Evolutionary conservation across 2,329 filamentous ascomycete genomes (phyloP).

Genomic region (Ophioceras dolichostomum): DNA sequence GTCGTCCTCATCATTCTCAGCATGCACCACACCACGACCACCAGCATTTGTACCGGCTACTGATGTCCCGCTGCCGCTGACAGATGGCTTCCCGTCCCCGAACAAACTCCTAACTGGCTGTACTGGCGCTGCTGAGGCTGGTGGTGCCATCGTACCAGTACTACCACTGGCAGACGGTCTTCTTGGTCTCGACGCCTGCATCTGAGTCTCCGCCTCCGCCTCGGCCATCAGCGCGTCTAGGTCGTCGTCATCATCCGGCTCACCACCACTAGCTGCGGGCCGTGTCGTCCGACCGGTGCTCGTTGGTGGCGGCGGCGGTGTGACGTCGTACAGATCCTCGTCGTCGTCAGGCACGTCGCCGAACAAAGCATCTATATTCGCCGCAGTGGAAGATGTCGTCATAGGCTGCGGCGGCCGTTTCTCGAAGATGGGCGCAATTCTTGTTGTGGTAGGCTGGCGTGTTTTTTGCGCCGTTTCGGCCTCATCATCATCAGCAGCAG

Average conservation of each 20-base stretch:
- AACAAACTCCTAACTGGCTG: slow-evolving; percentile 19
- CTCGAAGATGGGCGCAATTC: slow-evolving; percentile 26
- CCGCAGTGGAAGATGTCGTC: no score
- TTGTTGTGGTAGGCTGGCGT: no score
- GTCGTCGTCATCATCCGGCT: slow-evolving; percentile 23
- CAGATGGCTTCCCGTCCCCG: slow-evolving; percentile 4
- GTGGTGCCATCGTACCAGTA: slow-evolving; percentile 6
- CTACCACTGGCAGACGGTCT: no score
- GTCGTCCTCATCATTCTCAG: slow-evolving; percentile 17
- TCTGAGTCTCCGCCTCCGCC: slow-evolving; percentile 18
- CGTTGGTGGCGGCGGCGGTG: slow-evolving; percentile 21
- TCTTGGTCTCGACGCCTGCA: slow-evolving; percentile 4
- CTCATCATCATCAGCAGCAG: slow-evolving; percentile 13
- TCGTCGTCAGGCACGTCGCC: slow-evolving; percentile 27
- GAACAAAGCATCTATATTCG: slow-evolving; percentile 24
- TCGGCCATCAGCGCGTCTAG: slow-evolving; percentile 41
- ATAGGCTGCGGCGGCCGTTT: no score
- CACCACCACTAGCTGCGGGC: slow-evolving; percentile 3
- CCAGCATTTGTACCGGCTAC: no score
- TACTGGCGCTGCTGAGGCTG: slow-evolving; percentile 9
- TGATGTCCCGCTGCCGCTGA: no score
- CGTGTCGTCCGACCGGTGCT: neutral
- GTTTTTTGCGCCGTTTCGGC: slow-evolving; percentile 14
- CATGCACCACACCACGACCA: no score
- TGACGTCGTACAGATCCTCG: slow-evolving; percentile 40